These are phyloP conservation scores for Cornus suecica DNA, from an alignment of 148 eudicot species.

Conservation along the genomic window DNA sequence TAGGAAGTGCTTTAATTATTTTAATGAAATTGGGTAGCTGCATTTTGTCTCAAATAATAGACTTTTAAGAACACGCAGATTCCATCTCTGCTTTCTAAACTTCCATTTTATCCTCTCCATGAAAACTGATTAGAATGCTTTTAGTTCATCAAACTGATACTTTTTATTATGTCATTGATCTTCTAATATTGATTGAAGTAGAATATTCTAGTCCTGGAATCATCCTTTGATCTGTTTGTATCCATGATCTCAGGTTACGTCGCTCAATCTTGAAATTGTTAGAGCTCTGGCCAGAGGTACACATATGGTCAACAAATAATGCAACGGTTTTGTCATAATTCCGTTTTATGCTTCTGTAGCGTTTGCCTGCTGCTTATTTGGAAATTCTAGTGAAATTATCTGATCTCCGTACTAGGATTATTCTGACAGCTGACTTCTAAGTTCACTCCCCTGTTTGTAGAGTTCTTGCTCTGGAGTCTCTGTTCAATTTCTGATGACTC, in stretches of 20 bases:
- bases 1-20: too few relatives aligned
- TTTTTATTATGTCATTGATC: background rate
- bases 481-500: background rate
- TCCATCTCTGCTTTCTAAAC: too few relatives aligned
- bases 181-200: background rate
- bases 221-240: background rate
- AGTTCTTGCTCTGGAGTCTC: background rate
- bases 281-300: constrained; percentile 94
- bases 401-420: background rate
- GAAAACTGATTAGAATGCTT: background rate
- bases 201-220: background rate
- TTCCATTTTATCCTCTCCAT: too few relatives aligned
- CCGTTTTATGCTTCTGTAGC: background rate
- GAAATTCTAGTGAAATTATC: background rate
- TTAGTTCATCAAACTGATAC: background rate
- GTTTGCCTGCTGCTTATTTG: background rate
- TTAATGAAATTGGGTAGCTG: too few relatives aligned
- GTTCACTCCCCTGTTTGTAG: background rate
- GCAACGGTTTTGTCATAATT: background rate
- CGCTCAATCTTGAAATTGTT: constrained; percentile 88
- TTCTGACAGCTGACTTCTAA: background rate
- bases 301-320: constrained; percentile 1
- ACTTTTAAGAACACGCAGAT: too few relatives aligned
- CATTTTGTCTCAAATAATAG: too few relatives aligned
- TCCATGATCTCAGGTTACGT: constrained; percentile 60